phyloP scores from a whole-genome alignment of 768 basidiomycete species.

The Albatrellus ellisii region DNA sequence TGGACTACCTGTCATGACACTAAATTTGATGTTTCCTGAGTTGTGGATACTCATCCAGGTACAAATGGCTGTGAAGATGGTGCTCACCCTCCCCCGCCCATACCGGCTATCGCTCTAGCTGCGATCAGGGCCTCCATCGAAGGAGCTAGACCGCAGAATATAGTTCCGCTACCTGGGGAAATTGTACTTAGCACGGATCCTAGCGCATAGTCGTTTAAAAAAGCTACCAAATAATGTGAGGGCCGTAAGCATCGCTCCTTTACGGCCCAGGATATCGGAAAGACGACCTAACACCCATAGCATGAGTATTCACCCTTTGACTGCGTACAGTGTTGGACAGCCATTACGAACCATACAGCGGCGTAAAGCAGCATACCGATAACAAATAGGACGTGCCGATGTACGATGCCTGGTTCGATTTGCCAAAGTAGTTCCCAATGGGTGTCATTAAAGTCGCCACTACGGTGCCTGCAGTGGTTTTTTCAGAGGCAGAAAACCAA shows the following conservation, averaged over 20 bases:
- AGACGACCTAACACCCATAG: conserved; percentile 44
- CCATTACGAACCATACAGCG: conserved; percentile 57
- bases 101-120: conserved; percentile 77
- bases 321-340: background rate
- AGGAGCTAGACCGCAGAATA: conserved; percentile 76
- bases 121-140: conserved; percentile 75
- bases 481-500: background rate
- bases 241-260: conserved; percentile 78
- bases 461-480: conserved; percentile 46
- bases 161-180: conserved; percentile 58
- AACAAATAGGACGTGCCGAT: conserved; percentile 83
- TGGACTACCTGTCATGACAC: conserved; percentile 69
- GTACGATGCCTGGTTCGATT: conserved; percentile 71
- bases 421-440: conserved; percentile 76
- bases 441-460: conserved; percentile 78
- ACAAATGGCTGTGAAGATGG: background rate
- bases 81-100: conserved; percentile 83
- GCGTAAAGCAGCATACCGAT: conserved; percentile 85
- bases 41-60: background rate
- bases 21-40: conserved; percentile 18
- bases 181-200: conserved; percentile 4
- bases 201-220: conserved; percentile 17
- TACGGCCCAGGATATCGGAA: conserved; percentile 75
- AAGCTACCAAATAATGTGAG: conserved; percentile 66
- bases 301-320: conserved; percentile 11